These are phyloP conservation scores for Glutinoglossum americanum DNA, from an alignment of 495 filamentous ascomycete species.

Conservation along the genomic window DNA sequence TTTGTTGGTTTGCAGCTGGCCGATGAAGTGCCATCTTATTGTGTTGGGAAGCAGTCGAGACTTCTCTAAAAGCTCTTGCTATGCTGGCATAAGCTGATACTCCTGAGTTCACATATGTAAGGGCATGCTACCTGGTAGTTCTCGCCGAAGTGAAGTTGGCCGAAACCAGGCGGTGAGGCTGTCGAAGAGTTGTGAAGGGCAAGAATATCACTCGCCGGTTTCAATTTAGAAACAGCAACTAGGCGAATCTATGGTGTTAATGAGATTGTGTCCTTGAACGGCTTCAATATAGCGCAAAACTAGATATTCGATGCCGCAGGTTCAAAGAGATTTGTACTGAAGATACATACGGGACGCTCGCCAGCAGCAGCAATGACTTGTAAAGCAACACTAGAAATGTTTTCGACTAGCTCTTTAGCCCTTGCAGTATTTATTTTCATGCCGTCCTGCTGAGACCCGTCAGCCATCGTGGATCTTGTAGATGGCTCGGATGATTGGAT, in stretches of 20 bases:
- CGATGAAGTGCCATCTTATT: slow-evolving; percentile 92
- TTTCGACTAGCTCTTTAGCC: slow-evolving; percentile 5
- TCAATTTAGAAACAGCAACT: slow-evolving; percentile 85
- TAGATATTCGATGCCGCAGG: neutral
- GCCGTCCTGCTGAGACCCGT: neutral
- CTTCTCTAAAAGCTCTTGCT: slow-evolving; percentile 59
- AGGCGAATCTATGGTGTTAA: slow-evolving; percentile 39
- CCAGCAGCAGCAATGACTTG: neutral
- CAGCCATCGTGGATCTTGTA: neutral
- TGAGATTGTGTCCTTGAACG: neutral
- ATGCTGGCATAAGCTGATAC: slow-evolving; percentile 22
- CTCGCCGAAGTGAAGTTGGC: slow-evolving; percentile 77
- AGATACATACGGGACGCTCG: neutral
- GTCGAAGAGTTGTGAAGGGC: slow-evolving; percentile 42
- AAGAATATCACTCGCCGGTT: slow-evolving; percentile 73
- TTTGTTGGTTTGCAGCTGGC: slow-evolving; percentile 76
- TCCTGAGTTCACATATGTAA: neutral
- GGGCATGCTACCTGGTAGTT: slow-evolving; percentile 39
- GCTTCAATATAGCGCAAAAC: neutral
- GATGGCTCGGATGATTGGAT: neutral
- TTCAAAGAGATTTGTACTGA: neutral
- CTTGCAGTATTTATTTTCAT: slow-evolving; percentile 4
- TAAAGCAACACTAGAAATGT: neutral
- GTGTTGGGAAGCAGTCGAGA: slow-evolving; percentile 49
- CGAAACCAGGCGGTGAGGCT: slow-evolving; percentile 3